Conservation (phyloP, 192 early-diverging fungal species). For the Mortierella hygrophila region DNA sequence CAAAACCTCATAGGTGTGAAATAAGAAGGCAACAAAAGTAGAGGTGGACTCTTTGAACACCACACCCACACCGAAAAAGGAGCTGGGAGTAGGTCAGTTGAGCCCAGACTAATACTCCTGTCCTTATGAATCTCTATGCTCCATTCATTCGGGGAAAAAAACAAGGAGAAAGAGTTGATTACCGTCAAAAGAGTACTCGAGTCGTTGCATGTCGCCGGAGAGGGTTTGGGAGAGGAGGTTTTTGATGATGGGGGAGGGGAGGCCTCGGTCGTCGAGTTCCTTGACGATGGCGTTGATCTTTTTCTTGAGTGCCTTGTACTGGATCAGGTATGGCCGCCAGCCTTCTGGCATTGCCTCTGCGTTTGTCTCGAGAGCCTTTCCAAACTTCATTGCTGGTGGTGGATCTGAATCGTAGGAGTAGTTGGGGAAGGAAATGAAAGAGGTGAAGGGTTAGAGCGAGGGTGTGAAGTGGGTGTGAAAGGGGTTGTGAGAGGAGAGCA, state of each 20-base stretch:
- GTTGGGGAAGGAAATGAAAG: background rate
- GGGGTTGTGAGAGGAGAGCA: no score
- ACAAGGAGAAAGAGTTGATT: background rate
- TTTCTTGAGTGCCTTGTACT: slow-evolving; percentile 83
- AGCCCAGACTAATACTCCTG: background rate
- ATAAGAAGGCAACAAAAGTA: no score
- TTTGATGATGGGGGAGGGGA: slow-evolving; percentile 56
- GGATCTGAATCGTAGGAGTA: background rate
- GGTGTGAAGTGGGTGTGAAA: background rate
- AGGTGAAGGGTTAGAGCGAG: background rate
- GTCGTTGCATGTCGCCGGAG: slow-evolving; percentile 37
- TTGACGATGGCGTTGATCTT: slow-evolving; percentile 77
- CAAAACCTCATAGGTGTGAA: background rate
- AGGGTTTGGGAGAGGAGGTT: slow-evolving; percentile 31
- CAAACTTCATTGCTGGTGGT: slow-evolving; percentile 77
- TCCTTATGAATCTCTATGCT: background rate
- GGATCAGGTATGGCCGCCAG: slow-evolving; percentile 81
- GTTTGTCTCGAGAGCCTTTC: slow-evolving; percentile 74
- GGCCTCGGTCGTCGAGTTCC: slow-evolving; percentile 69
- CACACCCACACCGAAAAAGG: background rate
- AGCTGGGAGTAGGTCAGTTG: background rate
- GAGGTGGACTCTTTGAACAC: no score
- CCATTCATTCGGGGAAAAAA: no score
- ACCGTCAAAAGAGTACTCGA: slow-evolving; percentile 54
- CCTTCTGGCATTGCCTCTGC: slow-evolving; percentile 76